These are phyloP conservation scores for Petunia secreta DNA, from an alignment of 257 asterid genomes.

Conservation along the genomic window DNA sequence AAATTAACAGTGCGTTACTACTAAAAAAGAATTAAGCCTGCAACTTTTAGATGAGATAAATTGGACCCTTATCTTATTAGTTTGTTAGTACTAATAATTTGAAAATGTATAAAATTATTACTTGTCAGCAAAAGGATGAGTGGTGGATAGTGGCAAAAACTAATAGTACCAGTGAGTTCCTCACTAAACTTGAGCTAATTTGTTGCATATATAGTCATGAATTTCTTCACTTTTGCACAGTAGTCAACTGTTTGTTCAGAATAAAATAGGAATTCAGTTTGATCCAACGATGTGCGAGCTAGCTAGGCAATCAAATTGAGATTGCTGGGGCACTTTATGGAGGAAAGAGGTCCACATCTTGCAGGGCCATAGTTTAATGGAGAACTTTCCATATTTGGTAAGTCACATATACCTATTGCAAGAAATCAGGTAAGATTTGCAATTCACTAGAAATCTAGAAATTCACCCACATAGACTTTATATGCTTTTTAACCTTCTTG, in stretches of 20 bases:
- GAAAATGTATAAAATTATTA: too few relatives aligned
- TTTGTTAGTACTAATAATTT: too few relatives aligned
- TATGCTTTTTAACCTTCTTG: constrained; percentile 41
- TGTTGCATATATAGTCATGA: too few relatives aligned
- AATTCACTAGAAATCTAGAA: constrained; percentile 40
- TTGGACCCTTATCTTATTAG: too few relatives aligned
- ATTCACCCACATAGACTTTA: constrained; percentile 47
- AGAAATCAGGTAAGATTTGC: constrained; percentile 37
- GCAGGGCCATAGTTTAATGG: constrained; percentile 27
- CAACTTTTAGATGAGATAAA: too few relatives aligned
- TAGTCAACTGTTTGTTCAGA: background rate
- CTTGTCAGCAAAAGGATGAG: too few relatives aligned
- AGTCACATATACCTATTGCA: constrained; percentile 35
- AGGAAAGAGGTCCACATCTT: constrained; percentile 50
- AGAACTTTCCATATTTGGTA: constrained; percentile 49
- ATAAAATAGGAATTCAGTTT: too few relatives aligned
- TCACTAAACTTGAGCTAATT: too few relatives aligned
- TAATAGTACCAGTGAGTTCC: too few relatives aligned
- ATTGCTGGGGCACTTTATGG: constrained; percentile 38
- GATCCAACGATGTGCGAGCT: background rate
- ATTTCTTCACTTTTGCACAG: background rate
- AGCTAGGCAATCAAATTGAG: background rate
- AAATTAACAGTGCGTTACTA: too few relatives aligned
- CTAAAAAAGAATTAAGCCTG: too few relatives aligned
- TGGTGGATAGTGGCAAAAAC: too few relatives aligned